phyloP scores from a whole-genome alignment of 2,329 filamentous ascomycete species.

The Diaporthe capsici region DNA sequence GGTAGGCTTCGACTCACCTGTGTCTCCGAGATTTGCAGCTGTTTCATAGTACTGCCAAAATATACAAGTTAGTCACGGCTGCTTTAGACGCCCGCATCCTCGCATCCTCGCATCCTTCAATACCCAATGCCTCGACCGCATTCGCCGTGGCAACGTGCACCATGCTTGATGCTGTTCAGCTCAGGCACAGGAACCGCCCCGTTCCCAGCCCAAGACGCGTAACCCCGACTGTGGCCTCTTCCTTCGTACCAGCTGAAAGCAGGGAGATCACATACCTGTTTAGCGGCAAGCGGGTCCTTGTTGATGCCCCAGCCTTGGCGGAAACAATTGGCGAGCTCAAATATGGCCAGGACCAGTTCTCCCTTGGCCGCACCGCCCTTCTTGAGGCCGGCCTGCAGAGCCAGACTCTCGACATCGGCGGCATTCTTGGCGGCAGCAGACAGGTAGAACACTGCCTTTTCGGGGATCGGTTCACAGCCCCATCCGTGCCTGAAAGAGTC shows the following conservation, averaged over 20 bases:
- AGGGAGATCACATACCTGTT: constrained; percentile 65
- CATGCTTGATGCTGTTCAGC: neutral
- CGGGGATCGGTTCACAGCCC: constrained; percentile 83
- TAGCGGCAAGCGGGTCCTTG: constrained; percentile 88
- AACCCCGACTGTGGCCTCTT: neutral
- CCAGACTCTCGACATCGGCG: constrained; percentile 86
- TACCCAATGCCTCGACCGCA: neutral
- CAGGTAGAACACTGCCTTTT: constrained; percentile 84
- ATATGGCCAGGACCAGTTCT: constrained; percentile 95
- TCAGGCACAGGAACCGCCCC: neutral
- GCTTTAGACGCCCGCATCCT: neutral
- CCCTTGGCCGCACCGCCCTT: constrained; percentile 96
- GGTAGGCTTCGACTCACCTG: constrained; percentile 63
- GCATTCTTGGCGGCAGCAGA: constrained; percentile 92
- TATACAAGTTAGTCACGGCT: constrained; percentile 34
- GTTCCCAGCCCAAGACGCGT: neutral
- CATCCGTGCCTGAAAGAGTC: constrained; percentile 82
- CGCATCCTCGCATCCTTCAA: neutral
- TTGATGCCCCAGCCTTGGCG: constrained; percentile 93
- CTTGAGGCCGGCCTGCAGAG: constrained; percentile 87
- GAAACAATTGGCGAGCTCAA: constrained; percentile 93
- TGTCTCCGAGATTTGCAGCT: constrained; percentile 94
- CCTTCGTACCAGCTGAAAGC: too few species aligned
- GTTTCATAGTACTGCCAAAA: constrained; percentile 90
- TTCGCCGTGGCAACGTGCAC: neutral